phyloP scores from a whole-genome alignment of 1,284 basidiomycete species.

The Anthracocystis walkeri region DNA sequence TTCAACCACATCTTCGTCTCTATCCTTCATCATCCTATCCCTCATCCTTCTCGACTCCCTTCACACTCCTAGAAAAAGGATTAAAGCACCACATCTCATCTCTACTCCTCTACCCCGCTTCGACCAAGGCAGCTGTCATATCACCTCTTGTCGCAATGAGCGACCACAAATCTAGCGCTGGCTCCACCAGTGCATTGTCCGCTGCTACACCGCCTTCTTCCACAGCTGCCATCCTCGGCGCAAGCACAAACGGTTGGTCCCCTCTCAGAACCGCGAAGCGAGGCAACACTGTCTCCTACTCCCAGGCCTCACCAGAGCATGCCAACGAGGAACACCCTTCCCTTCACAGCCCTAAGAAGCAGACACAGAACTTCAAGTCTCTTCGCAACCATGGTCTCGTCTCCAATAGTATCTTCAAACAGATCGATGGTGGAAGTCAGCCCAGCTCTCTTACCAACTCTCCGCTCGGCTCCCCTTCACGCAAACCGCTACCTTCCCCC shows the following conservation, averaged over 20 bases:
- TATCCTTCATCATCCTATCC: neutral
- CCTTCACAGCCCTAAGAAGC: conserved; percentile 45
- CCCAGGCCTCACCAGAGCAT: conserved; percentile 32
- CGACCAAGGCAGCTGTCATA: neutral
- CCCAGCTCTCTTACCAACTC: conserved; percentile 24
- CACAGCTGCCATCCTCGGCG: conserved; percentile 59
- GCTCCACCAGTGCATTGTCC: conserved; percentile 12
- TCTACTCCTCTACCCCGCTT: neutral
- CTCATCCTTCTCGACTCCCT: neutral
- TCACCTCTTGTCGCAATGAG: conserved; percentile 30
- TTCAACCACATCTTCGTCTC: neutral
- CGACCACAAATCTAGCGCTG: conserved; percentile 16
- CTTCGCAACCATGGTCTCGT: conserved; percentile 61
- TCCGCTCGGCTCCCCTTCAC: conserved; percentile 18
- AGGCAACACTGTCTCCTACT: conserved; percentile 33
- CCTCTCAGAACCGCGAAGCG: conserved; percentile 45
- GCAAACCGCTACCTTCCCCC: conserved; percentile 19
- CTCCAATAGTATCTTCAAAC: conserved; percentile 63
- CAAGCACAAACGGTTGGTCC: conserved; percentile 61
- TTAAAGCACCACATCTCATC: neutral
- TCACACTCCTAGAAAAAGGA: neutral
- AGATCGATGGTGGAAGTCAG: conserved; percentile 34
- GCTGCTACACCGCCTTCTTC: conserved; percentile 45
- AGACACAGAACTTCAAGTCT: conserved; percentile 48
- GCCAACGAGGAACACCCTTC: conserved; percentile 41